A percentile compares a stretch with the other conserved stretches of the same genome.
These are phyloP conservation scores for Allium fistulosum DNA, from an alignment of 106 monocot species.

Conservation along the genomic window DNA sequence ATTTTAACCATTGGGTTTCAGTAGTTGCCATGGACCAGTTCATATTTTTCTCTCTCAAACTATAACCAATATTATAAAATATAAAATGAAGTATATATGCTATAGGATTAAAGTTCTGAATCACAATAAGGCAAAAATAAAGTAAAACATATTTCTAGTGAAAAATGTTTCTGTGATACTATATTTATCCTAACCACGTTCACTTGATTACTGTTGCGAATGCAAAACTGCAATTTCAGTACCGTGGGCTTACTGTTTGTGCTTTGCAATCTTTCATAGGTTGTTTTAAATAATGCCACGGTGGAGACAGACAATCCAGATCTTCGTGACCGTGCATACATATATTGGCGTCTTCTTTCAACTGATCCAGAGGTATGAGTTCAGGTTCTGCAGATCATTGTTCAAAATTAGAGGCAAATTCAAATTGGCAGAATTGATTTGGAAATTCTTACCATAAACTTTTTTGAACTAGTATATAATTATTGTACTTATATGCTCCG, in stretches of 20 bases:
- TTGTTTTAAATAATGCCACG: slow-evolving; percentile 97
- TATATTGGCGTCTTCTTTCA: slow-evolving; percentile 99
- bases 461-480: no score
- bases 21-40: no score
- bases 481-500: no score
- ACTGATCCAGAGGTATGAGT: slow-evolving; percentile 94
- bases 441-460: no score
- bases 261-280: slow-evolving; percentile 22
- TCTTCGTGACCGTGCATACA: slow-evolving; percentile 92
- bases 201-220: neutral
- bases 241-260: neutral
- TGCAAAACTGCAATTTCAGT: neutral
- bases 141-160: no score
- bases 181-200: neutral
- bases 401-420: neutral
- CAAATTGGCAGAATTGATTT: no score
- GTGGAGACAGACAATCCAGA: slow-evolving; percentile 99
- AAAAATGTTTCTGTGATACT: neutral
- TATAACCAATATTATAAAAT: no score
- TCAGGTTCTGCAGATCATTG: neutral
- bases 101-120: no score
- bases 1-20: no score
- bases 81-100: no score
- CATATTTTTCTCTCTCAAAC: no score
- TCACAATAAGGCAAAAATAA: no score